Percentiles rank a stretch among this genome's conserved stretches.
Evolutionary conservation across 2,329 filamentous ascomycete genomes (phyloP).

Genomic region (Canariomyces notabilis): DNA sequence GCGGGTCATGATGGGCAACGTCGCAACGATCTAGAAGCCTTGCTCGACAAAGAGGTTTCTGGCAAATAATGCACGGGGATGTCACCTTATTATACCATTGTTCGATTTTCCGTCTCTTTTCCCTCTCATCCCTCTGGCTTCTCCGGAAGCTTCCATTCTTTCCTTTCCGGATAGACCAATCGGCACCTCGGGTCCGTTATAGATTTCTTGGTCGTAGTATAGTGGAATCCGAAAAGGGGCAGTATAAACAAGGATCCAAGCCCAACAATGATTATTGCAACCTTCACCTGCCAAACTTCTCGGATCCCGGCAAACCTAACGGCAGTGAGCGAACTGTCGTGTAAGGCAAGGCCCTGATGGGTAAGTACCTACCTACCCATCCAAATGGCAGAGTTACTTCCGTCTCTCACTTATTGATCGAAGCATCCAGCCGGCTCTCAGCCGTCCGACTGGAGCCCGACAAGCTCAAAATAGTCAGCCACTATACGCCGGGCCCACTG

Average conservation of each 20-base stretch:
- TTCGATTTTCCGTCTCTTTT: neutral
- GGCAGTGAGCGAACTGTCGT: neutral
- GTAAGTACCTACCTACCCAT: too few relatives aligned
- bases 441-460: neutral
- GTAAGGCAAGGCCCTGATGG: slow-evolving; percentile 1
- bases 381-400: too few relatives aligned
- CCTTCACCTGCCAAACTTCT: slow-evolving; percentile 7
- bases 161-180: slow-evolving; percentile 6
- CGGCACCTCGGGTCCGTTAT: slow-evolving; percentile 15
- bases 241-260: slow-evolving; percentile 16
- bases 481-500: slow-evolving; percentile 4
- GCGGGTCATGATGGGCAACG: slow-evolving; percentile 22
- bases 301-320: slow-evolving; percentile 25
- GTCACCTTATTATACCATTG: slow-evolving; percentile 3
- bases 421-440: slow-evolving; percentile 6
- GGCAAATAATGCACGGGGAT: neutral
- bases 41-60: neutral
- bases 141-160: slow-evolving; percentile 5
- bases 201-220: neutral
- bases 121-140: neutral
- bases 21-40: neutral
- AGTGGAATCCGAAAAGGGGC: neutral
- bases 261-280: slow-evolving; percentile 9
- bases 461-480: slow-evolving; percentile 13
- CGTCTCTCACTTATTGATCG: too few relatives aligned